phyloP scores from a whole-genome alignment of 345 rosid genomes.

The Pugionium dolabratum region DNA sequence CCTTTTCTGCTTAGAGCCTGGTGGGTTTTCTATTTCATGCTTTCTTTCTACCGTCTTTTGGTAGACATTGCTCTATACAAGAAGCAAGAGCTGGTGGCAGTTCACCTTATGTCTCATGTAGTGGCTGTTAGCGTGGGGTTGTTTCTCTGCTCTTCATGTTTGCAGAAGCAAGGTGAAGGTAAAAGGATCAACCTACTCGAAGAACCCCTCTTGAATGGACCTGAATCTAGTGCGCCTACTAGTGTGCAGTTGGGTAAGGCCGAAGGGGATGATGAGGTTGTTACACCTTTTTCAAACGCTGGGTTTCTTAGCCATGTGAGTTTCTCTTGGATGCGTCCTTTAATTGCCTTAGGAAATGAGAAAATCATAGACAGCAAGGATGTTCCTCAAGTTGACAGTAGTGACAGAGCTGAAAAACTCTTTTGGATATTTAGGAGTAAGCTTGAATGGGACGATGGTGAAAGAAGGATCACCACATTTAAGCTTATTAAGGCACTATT shows the following conservation, averaged over 20 bases:
- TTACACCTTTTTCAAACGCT: conserved; percentile 48
- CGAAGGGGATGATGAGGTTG: conserved; percentile 38
- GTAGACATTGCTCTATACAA: conserved; percentile 51
- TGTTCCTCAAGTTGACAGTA: conserved; percentile 49
- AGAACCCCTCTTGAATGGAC: conserved; percentile 51
- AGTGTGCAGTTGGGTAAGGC: conserved; percentile 28
- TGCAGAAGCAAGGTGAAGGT: conserved; percentile 41
- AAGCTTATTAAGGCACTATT: conserved; percentile 45
- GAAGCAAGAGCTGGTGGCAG: conserved; percentile 34
- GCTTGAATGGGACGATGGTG: conserved; percentile 45
- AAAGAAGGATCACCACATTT: conserved; percentile 39
- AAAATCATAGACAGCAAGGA: conserved; percentile 46
- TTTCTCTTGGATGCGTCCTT: conserved; percentile 54
- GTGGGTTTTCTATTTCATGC: conserved; percentile 63
- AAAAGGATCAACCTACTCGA: conserved; percentile 41
- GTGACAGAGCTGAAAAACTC: conserved; percentile 43
- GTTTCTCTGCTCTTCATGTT: conserved; percentile 61
- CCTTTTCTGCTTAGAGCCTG: conserved; percentile 64
- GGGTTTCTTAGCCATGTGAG: conserved; percentile 45
- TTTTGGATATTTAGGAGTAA: conserved; percentile 39
- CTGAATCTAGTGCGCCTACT: conserved; percentile 25
- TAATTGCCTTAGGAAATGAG: conserved; percentile 50
- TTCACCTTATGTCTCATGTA: conserved; percentile 46
- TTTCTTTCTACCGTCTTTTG: conserved; percentile 61
- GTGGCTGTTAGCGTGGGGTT: conserved; percentile 56